Evolutionary conservation across 768 basidiomycete genomes (phyloP).

Genomic region (Pleurotus cornucopiae): DNA sequence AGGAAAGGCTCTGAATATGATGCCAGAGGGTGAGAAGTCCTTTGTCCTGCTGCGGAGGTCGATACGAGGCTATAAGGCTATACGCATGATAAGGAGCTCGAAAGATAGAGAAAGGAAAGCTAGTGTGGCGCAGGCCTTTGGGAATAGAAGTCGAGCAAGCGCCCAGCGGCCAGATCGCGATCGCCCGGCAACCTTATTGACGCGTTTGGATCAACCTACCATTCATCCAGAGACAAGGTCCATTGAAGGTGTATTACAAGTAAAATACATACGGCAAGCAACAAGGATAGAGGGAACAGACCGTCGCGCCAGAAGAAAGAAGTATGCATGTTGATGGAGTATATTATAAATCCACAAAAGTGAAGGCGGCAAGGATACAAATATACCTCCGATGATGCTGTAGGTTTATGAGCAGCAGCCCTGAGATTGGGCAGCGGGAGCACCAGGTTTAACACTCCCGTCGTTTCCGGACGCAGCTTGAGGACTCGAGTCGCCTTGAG

Average conservation of each 20-base stretch:
- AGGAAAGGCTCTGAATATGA: neutral
- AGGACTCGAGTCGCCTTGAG: slow-evolving; percentile 64
- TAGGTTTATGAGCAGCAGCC: slow-evolving; percentile 6
- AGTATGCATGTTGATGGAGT: slow-evolving; percentile 4
- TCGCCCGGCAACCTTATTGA: neutral
- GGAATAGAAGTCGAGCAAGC: neutral
- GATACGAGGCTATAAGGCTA: neutral
- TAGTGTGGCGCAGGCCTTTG: neutral
- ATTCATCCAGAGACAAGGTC: neutral
- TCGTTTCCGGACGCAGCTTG: slow-evolving; percentile 35
- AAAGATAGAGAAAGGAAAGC: neutral
- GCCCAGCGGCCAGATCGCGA: neutral
- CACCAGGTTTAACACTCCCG: slow-evolving; percentile 65
- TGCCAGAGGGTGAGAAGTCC: neutral
- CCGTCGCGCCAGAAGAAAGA: neutral
- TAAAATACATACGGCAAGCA: slow-evolving; percentile 7
- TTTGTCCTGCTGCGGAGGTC: neutral
- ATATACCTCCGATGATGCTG: neutral
- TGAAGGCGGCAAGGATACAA: neutral
- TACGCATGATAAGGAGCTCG: neutral
- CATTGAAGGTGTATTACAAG: slow-evolving; percentile 6
- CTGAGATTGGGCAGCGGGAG: slow-evolving; percentile 39
- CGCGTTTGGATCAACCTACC: neutral
- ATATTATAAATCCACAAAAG: slow-evolving; percentile 4
- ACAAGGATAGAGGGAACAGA: neutral